Evolutionary conservation across 257 asterid species (phyloP).

Genomic region (Gentiana straminea): DNA sequence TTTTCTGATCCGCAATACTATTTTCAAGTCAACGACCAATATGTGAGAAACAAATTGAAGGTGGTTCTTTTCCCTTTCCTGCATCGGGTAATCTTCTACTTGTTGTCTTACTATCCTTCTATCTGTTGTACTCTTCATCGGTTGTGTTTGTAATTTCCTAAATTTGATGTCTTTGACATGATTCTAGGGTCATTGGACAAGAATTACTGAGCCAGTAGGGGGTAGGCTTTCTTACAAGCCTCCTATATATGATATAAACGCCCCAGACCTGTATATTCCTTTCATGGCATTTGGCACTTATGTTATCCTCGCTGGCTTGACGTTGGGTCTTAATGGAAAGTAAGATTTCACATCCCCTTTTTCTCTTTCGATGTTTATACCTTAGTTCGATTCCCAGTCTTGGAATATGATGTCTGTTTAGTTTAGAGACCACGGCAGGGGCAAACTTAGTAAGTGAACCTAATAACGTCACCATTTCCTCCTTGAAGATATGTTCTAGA

Average conservation of each 20-base stretch:
- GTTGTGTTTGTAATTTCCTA: background rate
- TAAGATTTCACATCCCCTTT: conserved; percentile 7
- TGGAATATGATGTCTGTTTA: too few relatives aligned
- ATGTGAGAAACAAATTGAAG: conserved; percentile 26
- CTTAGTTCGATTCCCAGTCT: too few relatives aligned
- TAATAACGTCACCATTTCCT: too few relatives aligned
- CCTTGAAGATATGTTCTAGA: too few relatives aligned
- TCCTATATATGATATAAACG: conserved; percentile 25
- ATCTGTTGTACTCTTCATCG: background rate
- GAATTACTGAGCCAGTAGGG: conserved; percentile 26
- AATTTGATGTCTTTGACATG: background rate
- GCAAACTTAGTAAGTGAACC: too few relatives aligned
- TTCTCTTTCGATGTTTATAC: background rate
- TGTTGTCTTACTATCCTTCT: background rate
- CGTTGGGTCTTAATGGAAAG: conserved; percentile 32
- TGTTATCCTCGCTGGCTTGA: conserved; percentile 21
- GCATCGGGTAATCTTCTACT: conserved; percentile 18
- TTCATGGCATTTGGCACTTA: conserved; percentile 24
- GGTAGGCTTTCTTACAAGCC: conserved; percentile 29
- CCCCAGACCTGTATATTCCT: conserved; percentile 26
- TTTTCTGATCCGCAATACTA: conserved; percentile 30
- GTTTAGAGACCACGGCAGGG: too few relatives aligned
- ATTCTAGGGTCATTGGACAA: conserved; percentile 26
- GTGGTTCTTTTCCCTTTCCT: conserved; percentile 25
- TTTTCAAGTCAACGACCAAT: conserved; percentile 28